Evolutionary conservation across 345 rosid species (phyloP), one percentile per base, ranked within the genome.

Genomic region (Nasturtium officinale): DNA sequence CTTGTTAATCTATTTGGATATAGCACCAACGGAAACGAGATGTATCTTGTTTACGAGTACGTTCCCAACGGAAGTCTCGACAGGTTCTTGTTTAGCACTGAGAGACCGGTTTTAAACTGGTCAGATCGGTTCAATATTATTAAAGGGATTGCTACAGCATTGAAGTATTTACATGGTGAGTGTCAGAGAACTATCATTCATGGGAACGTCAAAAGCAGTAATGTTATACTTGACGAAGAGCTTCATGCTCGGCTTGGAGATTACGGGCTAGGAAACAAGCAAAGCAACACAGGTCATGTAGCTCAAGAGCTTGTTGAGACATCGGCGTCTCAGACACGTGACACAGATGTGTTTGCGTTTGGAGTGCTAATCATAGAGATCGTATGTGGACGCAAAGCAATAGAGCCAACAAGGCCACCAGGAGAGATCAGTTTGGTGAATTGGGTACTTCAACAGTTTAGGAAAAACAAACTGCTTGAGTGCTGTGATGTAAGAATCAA

Each of bases 31-130:
- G 70, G 68, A 42, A 73, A 74, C 6, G 84, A 85, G 32, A 60
- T 85, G 7, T 71, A 67, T 6, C 71, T 82, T 17, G 82, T 85
- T 9, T 85, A 85, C 35, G 83, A 85, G 15, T 85, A 80, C 47
- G 76, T 85, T 68, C 81, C 82, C 15, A 82, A 80, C 9, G 83
- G 84, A 43, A 82, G 87, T 69, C 83, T 83, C 28, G 89, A 85
- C 64, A 66, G 26, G 67, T 74, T 62, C 69, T 67, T 83, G 25
- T 74, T 75, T 40, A 57, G 72, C 71, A 68, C 69, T 18, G 76
- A 51, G 3, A 53, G 57, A 48, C 60, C 74, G 1, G 7, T 13
- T 40, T 40, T 40, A 13, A 40, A 7, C 2, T 83, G 85, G 87
- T 37, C 67, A 12, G 83, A 83, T 11, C 46, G 85, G 50, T 81